A percentile compares a stretch with the other conserved stretches of the same genome.
Conservation (phyloP, 164 flowering plant species). For the Berberis thunbergii region DNA sequence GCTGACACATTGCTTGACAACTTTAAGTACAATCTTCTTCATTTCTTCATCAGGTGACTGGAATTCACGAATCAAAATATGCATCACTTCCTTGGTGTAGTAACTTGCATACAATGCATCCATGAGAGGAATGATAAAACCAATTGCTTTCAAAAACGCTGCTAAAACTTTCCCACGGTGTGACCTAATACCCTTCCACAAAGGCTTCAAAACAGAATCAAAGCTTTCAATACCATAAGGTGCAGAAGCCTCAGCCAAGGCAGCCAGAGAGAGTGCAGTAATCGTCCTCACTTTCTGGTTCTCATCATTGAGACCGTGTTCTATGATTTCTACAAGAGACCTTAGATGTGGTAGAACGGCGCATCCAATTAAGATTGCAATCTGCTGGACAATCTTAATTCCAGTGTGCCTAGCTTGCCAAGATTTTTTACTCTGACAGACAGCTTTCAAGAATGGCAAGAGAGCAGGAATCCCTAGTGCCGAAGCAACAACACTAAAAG, state of each 20-base stretch:
- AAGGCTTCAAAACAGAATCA: constrained; percentile 93
- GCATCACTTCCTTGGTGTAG: constrained; percentile 95
- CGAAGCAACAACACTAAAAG: constrained; percentile 99
- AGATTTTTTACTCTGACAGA: constrained; percentile 97
- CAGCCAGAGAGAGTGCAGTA: constrained; percentile 90
- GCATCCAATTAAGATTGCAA: constrained; percentile 95
- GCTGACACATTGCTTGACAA: constrained; percentile 97
- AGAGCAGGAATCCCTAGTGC: constrained; percentile 96
- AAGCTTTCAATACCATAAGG: constrained; percentile 99
- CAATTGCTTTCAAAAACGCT: constrained; percentile 93
- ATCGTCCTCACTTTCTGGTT: constrained; percentile 97
- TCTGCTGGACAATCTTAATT: constrained; percentile 94
- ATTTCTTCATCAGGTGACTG: constrained; percentile 99
- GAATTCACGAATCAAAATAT: constrained; percentile 87
- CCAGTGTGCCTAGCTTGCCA: constrained; percentile 99
- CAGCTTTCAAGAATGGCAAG: constrained; percentile 90
- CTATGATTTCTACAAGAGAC: constrained; percentile 93
- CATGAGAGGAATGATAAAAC: constrained; percentile 98
- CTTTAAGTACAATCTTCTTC: constrained; percentile 97
- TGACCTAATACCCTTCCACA: constrained; percentile 97
- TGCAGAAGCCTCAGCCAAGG: constrained; percentile 98
- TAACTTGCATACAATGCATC: constrained; percentile 94
- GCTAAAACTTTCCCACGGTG: constrained; percentile 99
- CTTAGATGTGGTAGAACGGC: constrained; percentile 92
- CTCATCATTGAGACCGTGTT: constrained; percentile 92